Conservation (phyloP, 2,329 filamentous ascomycete species). For the Lojkania enalia region DNA sequence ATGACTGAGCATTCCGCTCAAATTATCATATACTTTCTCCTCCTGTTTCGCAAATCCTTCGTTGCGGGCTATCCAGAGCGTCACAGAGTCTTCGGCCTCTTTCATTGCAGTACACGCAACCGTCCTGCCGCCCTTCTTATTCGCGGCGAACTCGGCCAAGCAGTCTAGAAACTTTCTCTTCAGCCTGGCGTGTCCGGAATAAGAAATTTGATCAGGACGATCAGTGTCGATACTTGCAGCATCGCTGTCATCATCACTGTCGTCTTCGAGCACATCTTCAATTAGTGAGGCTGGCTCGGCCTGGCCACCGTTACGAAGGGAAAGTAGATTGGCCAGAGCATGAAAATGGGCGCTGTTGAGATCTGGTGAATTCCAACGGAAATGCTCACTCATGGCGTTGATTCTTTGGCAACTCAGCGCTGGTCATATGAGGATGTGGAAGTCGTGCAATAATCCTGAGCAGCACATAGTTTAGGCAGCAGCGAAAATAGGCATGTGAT, state of each 20-base stretch:
- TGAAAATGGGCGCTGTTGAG: slow-evolving; percentile 25
- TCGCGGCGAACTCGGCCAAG: slow-evolving; percentile 26
- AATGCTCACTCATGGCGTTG: slow-evolving; percentile 22
- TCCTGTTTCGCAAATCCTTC: slow-evolving; percentile 23
- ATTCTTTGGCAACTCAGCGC: too few species aligned
- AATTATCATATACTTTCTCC: slow-evolving; percentile 15
- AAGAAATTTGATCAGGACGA: slow-evolving; percentile 22
- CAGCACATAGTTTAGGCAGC: too few species aligned
- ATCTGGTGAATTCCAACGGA: slow-evolving; percentile 23
- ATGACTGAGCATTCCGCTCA: slow-evolving; percentile 14
- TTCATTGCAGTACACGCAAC: slow-evolving; percentile 28
- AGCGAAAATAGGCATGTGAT: too few species aligned
- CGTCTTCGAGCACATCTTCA: slow-evolving; percentile 19
- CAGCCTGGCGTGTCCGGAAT: slow-evolving; percentile 24
- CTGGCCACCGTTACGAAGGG: slow-evolving; percentile 30
- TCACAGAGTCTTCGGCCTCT: slow-evolving; percentile 24
- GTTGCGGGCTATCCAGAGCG: slow-evolving; percentile 28
- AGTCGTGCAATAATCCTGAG: too few species aligned
- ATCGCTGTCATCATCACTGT: slow-evolving; percentile 4
- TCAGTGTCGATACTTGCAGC: slow-evolving; percentile 21
- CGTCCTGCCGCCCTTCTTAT: slow-evolving; percentile 25
- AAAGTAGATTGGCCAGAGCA: slow-evolving; percentile 27
- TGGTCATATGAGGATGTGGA: too few species aligned
- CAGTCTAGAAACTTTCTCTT: slow-evolving; percentile 28
- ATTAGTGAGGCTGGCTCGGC: slow-evolving; percentile 20